phyloP scores from a whole-genome alignment of 108 stramenopile genomes.

The Fragilariopsis cylindrus region DNA sequence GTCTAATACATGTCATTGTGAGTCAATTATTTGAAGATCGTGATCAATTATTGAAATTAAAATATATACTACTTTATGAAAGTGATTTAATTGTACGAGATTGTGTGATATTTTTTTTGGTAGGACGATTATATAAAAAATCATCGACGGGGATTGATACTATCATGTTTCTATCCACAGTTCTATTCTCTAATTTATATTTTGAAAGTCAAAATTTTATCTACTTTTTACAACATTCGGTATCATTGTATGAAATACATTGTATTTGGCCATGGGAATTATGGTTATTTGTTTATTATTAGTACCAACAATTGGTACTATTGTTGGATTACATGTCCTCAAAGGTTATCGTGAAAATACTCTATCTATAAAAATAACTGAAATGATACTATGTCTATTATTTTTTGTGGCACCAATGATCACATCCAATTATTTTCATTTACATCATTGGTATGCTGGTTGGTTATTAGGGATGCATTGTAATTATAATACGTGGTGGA shows the following conservation, averaged over 20 bases:
- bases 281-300: conserved; percentile 48
- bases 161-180: conserved; percentile 41
- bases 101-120: conserved; percentile 60
- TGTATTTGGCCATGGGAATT: conserved; percentile 62
- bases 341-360: conserved; percentile 37
- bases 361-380: conserved; percentile 44
- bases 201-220: conserved; percentile 38
- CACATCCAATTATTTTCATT: conserved; percentile 55
- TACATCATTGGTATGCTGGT: conserved; percentile 71
- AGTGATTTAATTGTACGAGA: conserved; percentile 56
- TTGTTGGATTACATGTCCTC: conserved; percentile 37
- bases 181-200: conserved; percentile 37
- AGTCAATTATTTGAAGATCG: conserved; percentile 30
- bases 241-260: conserved; percentile 64
- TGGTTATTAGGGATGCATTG: conserved; percentile 61
- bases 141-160: conserved; percentile 39
- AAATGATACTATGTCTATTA: conserved; percentile 36
- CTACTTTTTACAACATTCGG: conserved; percentile 55
- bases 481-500: conserved; percentile 58
- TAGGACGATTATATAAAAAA: conserved; percentile 58
- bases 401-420: conserved; percentile 48
- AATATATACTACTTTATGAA: conserved; percentile 55
- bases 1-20: conserved; percentile 50
- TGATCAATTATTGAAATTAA: conserved; percentile 45
- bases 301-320: conserved; percentile 23